Evolutionary conservation across 2,329 filamentous ascomycete species (phyloP).

Genomic region (Chaetomiaceae sp.): DNA sequence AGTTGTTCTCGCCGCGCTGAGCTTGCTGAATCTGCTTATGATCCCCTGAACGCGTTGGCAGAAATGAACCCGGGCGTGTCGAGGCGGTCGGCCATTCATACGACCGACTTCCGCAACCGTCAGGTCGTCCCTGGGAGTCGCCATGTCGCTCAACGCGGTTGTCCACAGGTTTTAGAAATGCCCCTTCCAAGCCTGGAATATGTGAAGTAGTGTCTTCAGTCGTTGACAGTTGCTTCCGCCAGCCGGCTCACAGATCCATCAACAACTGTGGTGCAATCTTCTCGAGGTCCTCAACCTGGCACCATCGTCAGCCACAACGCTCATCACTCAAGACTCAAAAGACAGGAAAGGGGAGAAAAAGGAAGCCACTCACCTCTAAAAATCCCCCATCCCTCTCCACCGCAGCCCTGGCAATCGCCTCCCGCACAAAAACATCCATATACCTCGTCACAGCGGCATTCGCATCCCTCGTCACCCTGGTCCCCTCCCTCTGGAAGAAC

Average conservation of each 20-base stretch:
- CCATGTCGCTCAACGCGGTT: too few relatives aligned
- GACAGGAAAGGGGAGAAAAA: constrained; percentile 1
- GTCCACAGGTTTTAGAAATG: too few relatives aligned
- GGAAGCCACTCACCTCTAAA: constrained; percentile 57
- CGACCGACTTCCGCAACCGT: too few relatives aligned
- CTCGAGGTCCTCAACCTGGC: constrained; percentile 79
- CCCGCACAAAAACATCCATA: constrained; percentile 83
- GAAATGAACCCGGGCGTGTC: too few relatives aligned
- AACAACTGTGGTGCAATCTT: constrained; percentile 80
- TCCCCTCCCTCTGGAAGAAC: constrained; percentile 67
- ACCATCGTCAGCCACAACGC: neutral
- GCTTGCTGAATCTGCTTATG: too few relatives aligned
- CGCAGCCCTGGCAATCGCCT: constrained; percentile 76
- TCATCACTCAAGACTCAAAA: neutral
- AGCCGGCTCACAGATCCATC: constrained; percentile 65
- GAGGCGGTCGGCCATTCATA: too few relatives aligned
- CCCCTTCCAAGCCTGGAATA: too few relatives aligned
- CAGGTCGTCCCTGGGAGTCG: too few relatives aligned
- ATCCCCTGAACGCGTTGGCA: too few relatives aligned
- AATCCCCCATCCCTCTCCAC: constrained; percentile 67
- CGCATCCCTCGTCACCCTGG: constrained; percentile 70
- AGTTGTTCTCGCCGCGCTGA: too few relatives aligned
- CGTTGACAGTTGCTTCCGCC: neutral
- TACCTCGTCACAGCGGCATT: constrained; percentile 76
- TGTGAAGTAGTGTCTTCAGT: too few relatives aligned